phyloP scores from a whole-genome alignment of 2,329 filamentous ascomycete species.

The Orbilia quercus region DNA sequence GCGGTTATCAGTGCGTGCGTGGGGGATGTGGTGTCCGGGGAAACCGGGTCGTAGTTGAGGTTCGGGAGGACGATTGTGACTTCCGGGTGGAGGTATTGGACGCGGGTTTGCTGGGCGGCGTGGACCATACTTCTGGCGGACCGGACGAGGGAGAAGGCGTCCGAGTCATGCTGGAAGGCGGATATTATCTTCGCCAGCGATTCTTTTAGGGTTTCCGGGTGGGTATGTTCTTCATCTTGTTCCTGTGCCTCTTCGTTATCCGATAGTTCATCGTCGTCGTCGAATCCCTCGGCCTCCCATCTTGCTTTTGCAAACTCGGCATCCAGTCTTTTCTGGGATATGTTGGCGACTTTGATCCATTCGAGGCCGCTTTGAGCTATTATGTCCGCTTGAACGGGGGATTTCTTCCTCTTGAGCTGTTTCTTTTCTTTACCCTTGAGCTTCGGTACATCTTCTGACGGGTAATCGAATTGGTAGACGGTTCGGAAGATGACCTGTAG shows the following conservation, averaged over 20 bases:
- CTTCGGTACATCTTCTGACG: slow-evolving; percentile 58
- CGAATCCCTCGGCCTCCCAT: slow-evolving; percentile 68
- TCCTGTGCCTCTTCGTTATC: neutral
- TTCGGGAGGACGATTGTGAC: slow-evolving; percentile 73
- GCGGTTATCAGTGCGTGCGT: slow-evolving; percentile 65
- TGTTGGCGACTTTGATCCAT: slow-evolving; percentile 75
- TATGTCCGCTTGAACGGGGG: slow-evolving; percentile 72
- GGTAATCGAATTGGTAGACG: slow-evolving; percentile 49
- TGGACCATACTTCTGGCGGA: slow-evolving; percentile 70
- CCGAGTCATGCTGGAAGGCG: slow-evolving; percentile 60
- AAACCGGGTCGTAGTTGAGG: slow-evolving; percentile 65
- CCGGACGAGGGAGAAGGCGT: slow-evolving; percentile 71
- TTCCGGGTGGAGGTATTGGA: slow-evolving; percentile 71
- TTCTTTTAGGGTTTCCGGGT: slow-evolving; percentile 44
- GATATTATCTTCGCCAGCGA: slow-evolving; percentile 27
- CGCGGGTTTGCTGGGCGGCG: slow-evolving; percentile 69
- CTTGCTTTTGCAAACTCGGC: slow-evolving; percentile 77
- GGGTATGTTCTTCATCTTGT: slow-evolving; percentile 61
- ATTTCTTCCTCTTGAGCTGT: slow-evolving; percentile 62
- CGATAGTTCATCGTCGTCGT: slow-evolving; percentile 60
- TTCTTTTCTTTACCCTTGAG: slow-evolving; percentile 63
- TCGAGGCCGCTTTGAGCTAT: slow-evolving; percentile 72
- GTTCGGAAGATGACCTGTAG: slow-evolving; percentile 67
- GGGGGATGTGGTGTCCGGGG: slow-evolving; percentile 62
- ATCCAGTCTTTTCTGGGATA: slow-evolving; percentile 72